Base-by-base conservation (phyloP, 1,284 basidiomycete genomes). In the Entoloma clypeatum region DNA sequence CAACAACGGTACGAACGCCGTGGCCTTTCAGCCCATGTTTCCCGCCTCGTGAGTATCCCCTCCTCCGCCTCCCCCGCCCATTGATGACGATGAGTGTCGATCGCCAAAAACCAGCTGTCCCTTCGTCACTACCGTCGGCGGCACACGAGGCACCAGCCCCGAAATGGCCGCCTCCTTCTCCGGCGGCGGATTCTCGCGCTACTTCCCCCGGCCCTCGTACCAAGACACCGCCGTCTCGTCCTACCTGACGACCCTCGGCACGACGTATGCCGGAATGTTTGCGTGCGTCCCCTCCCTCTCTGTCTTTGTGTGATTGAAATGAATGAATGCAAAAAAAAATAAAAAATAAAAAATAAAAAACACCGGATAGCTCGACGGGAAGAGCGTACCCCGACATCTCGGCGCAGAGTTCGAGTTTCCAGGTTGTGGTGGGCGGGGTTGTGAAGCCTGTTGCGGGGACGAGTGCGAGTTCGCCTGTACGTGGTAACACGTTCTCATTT, bases 371-470 rank as follows among this genome's bases (percentile, higher is more conserved):
- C 58, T 57, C 63, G 17, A 62, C 61, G 6, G 79, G 81, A 10
- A 68, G 81, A 27, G 82, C 73, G 0, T 85, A 81, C 56, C 83
- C 83, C 11, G 83, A 86, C 53, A 64, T 88, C 16, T 63, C 83
- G 14, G 83, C 82, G 2, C 81, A 83, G 55, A 77, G 75, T 17
- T 47, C 64, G 29, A 64, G 66, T 18, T 82, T 81, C 71, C 78
- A 79, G 48, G 73, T 83, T 24, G 69, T 83, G 33, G 56, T 79
- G 36, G 68, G 70, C 34, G 77, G 77, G 10, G 31, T 53, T 0
- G 58, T 63, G 2, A 17, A 13, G 4, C 69, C 64, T 21, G 75
- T 80, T 29, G 71, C 59, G 23, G 80, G 80, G 13, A 83, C 81
- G 11, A 79, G 76, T 47, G 75, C 74, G 40, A 74, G 74, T 52